Percentiles rank a stretch among this genome's conserved stretches.
phyloP scores from a whole-genome alignment of 495 filamentous ascomycete genomes.

The Hypoxylon perforatum region DNA sequence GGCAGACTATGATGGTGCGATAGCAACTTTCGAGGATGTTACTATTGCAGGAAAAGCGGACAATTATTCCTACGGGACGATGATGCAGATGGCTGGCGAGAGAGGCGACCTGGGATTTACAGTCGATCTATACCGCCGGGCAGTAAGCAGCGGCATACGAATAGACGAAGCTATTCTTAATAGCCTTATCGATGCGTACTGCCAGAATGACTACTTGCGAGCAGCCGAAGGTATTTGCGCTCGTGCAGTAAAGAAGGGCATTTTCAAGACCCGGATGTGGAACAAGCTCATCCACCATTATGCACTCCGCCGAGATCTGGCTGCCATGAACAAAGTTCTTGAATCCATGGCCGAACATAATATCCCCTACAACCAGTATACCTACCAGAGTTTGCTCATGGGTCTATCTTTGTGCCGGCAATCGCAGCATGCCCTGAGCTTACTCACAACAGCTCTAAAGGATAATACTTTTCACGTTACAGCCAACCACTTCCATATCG shows the following conservation, averaged over 20 bases:
- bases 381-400: constrained; percentile 80
- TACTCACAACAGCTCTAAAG: constrained; percentile 70
- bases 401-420: constrained; percentile 70
- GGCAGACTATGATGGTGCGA: constrained; percentile 71
- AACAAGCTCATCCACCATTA: constrained; percentile 78
- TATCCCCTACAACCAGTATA: constrained; percentile 72
- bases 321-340: constrained; percentile 68
- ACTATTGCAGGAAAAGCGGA: constrained; percentile 61
- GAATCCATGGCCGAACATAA: constrained; percentile 67
- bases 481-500: constrained; percentile 77
- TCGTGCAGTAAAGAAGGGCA: constrained; percentile 50
- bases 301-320: constrained; percentile 72
- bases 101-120: constrained; percentile 79
- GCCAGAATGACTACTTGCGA: constrained; percentile 67
- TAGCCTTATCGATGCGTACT: constrained; percentile 74
- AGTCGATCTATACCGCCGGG: constrained; percentile 68
- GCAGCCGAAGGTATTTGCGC: constrained; percentile 70
- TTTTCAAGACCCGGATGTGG: constrained; percentile 73
- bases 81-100: constrained; percentile 77
- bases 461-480: constrained; percentile 67
- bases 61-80: constrained; percentile 70
- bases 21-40: constrained; percentile 69
- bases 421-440: constrained; percentile 71
- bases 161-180: constrained; percentile 63
- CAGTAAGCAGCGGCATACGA: constrained; percentile 49